Evolutionary conservation across 2,329 filamentous ascomycete species (phyloP).

Genomic region (Alternaria hordeiaustralica): DNA sequence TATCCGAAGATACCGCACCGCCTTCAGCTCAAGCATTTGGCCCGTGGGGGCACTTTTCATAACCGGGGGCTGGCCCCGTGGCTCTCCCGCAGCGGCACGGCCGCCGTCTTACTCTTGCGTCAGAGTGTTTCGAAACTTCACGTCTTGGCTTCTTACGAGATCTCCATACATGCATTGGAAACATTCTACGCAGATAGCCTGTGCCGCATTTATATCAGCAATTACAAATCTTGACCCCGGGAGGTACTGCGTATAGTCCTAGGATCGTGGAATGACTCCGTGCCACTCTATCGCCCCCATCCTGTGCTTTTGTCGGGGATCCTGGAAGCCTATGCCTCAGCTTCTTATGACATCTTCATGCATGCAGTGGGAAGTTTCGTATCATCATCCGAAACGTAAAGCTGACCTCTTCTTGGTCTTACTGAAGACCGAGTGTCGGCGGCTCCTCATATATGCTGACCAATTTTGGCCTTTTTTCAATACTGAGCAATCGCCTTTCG

Average conservation of each 20-base stretch:
- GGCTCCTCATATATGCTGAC: neutral
- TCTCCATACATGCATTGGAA: neutral
- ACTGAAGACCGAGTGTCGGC: neutral
- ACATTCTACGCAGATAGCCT: neutral
- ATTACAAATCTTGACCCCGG: neutral
- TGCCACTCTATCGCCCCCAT: neutral
- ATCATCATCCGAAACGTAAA: neutral
- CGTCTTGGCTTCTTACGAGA: neutral
- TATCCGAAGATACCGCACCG: neutral
- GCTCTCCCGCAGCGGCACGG: neutral
- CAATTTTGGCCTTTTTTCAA: neutral
- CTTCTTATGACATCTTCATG: neutral
- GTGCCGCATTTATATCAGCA: neutral
- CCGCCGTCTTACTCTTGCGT: neutral
- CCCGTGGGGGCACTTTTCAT: neutral
- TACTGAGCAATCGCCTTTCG: neutral
- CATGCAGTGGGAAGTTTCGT: neutral
- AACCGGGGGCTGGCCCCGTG: neutral
- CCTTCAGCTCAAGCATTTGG: neutral
- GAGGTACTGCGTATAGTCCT: neutral
- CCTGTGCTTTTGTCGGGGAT: neutral
- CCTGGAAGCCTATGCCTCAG: neutral
- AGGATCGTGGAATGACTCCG: neutral
- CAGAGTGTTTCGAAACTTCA: neutral
- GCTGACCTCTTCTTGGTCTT: neutral